Evolutionary conservation across 306 rosid species (phyloP).

Genomic region (Glycyrrhiza uralensis): DNA sequence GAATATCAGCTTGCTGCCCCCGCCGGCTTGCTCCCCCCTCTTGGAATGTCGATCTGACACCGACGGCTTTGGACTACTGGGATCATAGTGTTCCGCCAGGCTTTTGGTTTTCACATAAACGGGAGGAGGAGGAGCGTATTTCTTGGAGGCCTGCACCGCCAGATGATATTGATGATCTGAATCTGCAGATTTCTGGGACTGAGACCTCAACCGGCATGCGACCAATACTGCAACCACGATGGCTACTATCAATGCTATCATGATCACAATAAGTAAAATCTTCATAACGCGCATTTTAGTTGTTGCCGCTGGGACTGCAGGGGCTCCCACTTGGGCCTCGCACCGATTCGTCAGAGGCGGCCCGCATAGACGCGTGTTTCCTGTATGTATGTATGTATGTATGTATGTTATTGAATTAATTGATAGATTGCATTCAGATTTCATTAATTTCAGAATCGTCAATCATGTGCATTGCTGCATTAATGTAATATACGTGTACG

Average conservation of each 20-base stretch:
- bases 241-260: constrained; percentile 29
- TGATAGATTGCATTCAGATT: neutral
- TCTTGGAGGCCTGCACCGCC: constrained; percentile 8
- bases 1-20: constrained; percentile 61
- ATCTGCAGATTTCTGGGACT: neutral
- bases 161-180: neutral
- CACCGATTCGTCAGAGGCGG: constrained; percentile 49
- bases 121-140: neutral
- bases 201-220: constrained; percentile 29
- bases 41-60: constrained; percentile 19
- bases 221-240: constrained; percentile 33
- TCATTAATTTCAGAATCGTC: no score
- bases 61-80: constrained; percentile 1
- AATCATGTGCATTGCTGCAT: no score
- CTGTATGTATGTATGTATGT: constrained; percentile 26
- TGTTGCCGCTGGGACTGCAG: neutral
- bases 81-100: constrained; percentile 19
- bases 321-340: neutral
- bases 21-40: constrained; percentile 49
- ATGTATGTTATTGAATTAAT: no score
- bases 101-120: constrained; percentile 29
- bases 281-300: constrained; percentile 21
- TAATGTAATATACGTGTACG: no score
- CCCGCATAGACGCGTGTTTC: constrained; percentile 64
- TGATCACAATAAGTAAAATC: constrained; percentile 28